Conservation (phyloP, 345 rosid genomes). For the Brassica incana region DNA sequence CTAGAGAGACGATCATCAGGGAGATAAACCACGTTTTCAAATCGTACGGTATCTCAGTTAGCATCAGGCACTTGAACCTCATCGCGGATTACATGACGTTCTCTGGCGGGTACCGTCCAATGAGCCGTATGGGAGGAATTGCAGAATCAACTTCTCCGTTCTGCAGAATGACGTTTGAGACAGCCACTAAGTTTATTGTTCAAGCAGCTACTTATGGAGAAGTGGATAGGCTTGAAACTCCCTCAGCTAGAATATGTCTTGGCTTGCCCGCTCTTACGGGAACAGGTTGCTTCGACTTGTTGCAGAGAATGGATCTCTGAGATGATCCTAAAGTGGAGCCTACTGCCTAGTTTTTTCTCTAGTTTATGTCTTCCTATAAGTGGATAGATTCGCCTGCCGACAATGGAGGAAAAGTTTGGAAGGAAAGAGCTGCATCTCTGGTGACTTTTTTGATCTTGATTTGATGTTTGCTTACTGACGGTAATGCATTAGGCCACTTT, state of each 20-base stretch:
- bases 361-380: neutral
- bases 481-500: neutral
- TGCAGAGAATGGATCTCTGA: slow-evolving; percentile 53
- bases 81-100: slow-evolving; percentile 95
- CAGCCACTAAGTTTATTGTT: slow-evolving; percentile 87
- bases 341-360: neutral
- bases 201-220: slow-evolving; percentile 78
- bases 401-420: slow-evolving; percentile 25
- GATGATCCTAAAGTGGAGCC: slow-evolving; percentile 18
- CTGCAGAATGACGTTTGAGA: slow-evolving; percentile 91
- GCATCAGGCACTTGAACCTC: slow-evolving; percentile 69
- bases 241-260: slow-evolving; percentile 85
- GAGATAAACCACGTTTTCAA: slow-evolving; percentile 81
- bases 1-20: slow-evolving; percentile 81
- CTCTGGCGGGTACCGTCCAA: slow-evolving; percentile 78
- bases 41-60: slow-evolving; percentile 79
- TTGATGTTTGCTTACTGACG: slow-evolving; percentile 13
- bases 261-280: slow-evolving; percentile 92
- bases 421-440: slow-evolving; percentile 18
- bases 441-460: slow-evolving; percentile 19
- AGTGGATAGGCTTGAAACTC: slow-evolving; percentile 70
- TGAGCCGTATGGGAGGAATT: slow-evolving; percentile 91
- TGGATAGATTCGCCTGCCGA: slow-evolving; percentile 29
- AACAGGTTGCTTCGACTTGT: slow-evolving; percentile 84
- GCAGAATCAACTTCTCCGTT: slow-evolving; percentile 78